These are phyloP conservation scores for Solanum commersonii DNA, from an alignment of 257 asterid species.

Conservation along the genomic window DNA sequence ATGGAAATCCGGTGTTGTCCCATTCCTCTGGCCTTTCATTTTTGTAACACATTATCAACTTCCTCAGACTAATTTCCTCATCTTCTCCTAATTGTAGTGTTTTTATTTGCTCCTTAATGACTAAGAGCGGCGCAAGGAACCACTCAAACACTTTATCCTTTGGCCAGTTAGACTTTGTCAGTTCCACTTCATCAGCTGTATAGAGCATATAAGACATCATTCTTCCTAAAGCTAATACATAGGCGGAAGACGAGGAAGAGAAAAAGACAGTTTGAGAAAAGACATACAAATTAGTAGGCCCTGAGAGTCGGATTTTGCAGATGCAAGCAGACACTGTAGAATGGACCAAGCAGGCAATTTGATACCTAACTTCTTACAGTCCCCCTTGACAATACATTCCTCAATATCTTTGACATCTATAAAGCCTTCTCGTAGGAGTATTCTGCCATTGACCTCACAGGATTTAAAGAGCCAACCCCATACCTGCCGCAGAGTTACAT, in stretches of 20 bases:
- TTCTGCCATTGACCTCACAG: slow-evolving; percentile 60
- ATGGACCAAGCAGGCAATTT: slow-evolving; percentile 84
- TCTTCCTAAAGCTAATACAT: not conserved
- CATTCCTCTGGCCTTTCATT: slow-evolving; percentile 71
- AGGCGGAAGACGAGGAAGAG: not conserved
- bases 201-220: not conserved
- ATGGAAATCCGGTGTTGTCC: slow-evolving; percentile 65
- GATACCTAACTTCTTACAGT: slow-evolving; percentile 64
- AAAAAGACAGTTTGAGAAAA: not conserved
- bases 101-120: slow-evolving; percentile 79
- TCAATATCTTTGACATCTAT: slow-evolving; percentile 60
- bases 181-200: slow-evolving; percentile 62
- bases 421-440: slow-evolving; percentile 57
- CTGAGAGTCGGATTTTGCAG: slow-evolving; percentile 50
- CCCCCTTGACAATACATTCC: slow-evolving; percentile 53
- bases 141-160: slow-evolving; percentile 72
- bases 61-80: slow-evolving; percentile 58
- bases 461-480: slow-evolving; percentile 93
- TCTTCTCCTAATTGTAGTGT: slow-evolving; percentile 40
- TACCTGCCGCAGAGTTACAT: slow-evolving; percentile 23
- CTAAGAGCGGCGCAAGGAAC: slow-evolving; percentile 67
- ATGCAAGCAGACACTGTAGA: slow-evolving; percentile 58
- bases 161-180: slow-evolving; percentile 54
- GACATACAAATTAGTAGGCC: slow-evolving; percentile 64
- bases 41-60: slow-evolving; percentile 37